Evolutionary conservation across 1,139 yeast species (phyloP), one percentile per base, ranked within the genome.

Genomic region (Debaryomyces coudertii): DNA sequence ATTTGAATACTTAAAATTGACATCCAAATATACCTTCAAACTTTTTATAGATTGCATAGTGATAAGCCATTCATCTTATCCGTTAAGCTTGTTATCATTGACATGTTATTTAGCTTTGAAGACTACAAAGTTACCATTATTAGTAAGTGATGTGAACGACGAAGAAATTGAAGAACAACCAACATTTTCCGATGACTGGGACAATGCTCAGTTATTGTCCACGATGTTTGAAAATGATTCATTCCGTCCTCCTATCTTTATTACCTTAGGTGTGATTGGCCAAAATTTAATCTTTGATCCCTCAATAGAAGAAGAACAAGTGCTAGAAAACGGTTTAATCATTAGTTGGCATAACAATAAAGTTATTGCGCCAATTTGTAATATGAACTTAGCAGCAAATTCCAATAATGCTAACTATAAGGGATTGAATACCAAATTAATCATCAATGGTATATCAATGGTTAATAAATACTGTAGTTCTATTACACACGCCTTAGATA

Each of bases 181-280:
- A 1, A 88, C 90, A 0, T 92, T 92, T 60, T 85, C 92, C 37
- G 97, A 90, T 58, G 96, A 83, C 61, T 92, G 87, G 93, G 86
- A 76, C 58, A 74, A 71, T 52, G 80, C 85, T 28, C 73, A 57
- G 46, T 75, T 62, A 39, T 65, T 87, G 30, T 71, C 78, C 2
- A 68, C 65, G 4, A 51, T 59, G 9, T 53, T 58, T 38, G 57
- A 60, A 35, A 58, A 59, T 5, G 50, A 47, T 2, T 46, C 47
- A 0, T 80, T 80, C 66, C 75, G 76, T 42, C 95, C 96, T 1
- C 96, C 97, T 0, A 68, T 92, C 20, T 71, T 88, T 38, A 80
- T 92, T 52, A 80, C 92, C 0, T 65, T 88, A 35, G 96, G 96
- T 0, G 74, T 87, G 2, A 79, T 89, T 1, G 96, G 93, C 1